Evolutionary conservation across 805 yeast species (phyloP).

Genomic region (Wickerhamiella parazyma): DNA sequence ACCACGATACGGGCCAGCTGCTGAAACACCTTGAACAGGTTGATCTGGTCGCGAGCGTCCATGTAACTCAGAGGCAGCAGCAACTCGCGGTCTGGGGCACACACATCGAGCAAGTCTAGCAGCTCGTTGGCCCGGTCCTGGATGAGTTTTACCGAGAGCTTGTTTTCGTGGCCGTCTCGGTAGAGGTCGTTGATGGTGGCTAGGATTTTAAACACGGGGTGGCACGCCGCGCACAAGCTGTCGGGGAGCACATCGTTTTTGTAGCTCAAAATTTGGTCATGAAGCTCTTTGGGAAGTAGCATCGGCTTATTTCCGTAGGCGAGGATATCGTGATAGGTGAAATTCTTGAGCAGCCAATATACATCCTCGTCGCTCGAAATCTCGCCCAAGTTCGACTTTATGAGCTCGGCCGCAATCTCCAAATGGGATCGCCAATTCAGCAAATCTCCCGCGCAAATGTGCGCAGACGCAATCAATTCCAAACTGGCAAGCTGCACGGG

Average conservation of each 20-base stretch:
- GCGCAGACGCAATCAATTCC: conserved; percentile 59
- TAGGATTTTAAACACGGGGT: conserved; percentile 48
- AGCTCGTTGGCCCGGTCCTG: conserved; percentile 24
- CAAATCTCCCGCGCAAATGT: conserved; percentile 73
- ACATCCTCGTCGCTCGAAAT: conserved; percentile 42
- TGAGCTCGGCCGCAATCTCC: conserved; percentile 50
- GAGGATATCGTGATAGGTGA: conserved; percentile 68
- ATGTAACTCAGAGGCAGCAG: conserved; percentile 28
- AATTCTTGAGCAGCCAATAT: conserved; percentile 63
- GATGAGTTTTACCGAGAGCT: conserved; percentile 12
- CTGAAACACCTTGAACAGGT: conserved; percentile 60
- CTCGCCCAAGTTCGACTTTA: conserved; percentile 35
- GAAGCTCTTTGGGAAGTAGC: conserved; percentile 48
- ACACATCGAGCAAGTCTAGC: conserved; percentile 36
- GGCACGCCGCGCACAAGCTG: conserved; percentile 61
- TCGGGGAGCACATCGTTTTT: conserved; percentile 34
- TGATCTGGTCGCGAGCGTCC: conserved; percentile 52
- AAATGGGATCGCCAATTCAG: conserved; percentile 58
- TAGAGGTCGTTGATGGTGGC: conserved; percentile 57
- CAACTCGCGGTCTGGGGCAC: conserved; percentile 41
- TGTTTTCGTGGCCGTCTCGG: conserved; percentile 28
- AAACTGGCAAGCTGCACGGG: conserved; percentile 40
- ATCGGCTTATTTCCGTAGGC: conserved; percentile 50
- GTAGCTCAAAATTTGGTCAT: conserved; percentile 36
- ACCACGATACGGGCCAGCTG: conserved; percentile 54